These are phyloP conservation scores for Carex myosuroides DNA, from an alignment of 176 grass and related monocot genomes.

Conservation along the genomic window DNA sequence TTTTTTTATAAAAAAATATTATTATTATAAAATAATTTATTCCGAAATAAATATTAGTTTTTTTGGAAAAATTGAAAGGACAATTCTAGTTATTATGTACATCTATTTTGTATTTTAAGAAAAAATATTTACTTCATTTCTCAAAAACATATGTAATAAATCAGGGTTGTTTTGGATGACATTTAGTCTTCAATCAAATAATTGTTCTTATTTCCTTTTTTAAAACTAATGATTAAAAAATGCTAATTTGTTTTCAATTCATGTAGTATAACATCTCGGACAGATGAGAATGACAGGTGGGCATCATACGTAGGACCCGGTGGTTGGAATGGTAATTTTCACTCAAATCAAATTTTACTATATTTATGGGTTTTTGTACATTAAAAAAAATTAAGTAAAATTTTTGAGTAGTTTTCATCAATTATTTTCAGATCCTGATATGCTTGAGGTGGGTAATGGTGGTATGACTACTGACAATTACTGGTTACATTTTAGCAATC, in stretches of 20 bases:
- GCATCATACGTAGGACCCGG: constrained; percentile 71
- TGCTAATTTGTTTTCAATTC: background rate
- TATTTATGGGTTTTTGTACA: background rate
- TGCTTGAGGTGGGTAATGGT: constrained; percentile 90
- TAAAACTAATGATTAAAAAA: background rate
- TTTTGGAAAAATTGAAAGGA: too few relatives aligned
- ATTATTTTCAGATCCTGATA: constrained; percentile 64
- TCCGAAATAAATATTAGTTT: too few relatives aligned
- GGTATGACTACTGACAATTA: constrained; percentile 83
- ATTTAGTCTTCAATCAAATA: too few relatives aligned
- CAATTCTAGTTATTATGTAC: too few relatives aligned
- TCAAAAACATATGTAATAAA: too few relatives aligned
- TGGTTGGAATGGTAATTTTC: constrained; percentile 71
- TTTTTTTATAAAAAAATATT: too few relatives aligned
- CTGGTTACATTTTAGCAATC: constrained; percentile 73
- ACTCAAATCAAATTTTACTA: background rate
- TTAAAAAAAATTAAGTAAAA: background rate
- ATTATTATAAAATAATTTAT: too few relatives aligned
- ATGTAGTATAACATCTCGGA: constrained; percentile 71
- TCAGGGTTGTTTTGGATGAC: too few relatives aligned
- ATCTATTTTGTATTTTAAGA: too few relatives aligned
- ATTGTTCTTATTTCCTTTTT: background rate
- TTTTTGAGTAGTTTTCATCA: background rate
- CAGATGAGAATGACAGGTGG: constrained; percentile 89
- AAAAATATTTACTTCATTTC: too few relatives aligned